These are phyloP conservation scores for Globisporangium polare DNA, from an alignment of 352 stramenopile species.

Conservation along the genomic window DNA sequence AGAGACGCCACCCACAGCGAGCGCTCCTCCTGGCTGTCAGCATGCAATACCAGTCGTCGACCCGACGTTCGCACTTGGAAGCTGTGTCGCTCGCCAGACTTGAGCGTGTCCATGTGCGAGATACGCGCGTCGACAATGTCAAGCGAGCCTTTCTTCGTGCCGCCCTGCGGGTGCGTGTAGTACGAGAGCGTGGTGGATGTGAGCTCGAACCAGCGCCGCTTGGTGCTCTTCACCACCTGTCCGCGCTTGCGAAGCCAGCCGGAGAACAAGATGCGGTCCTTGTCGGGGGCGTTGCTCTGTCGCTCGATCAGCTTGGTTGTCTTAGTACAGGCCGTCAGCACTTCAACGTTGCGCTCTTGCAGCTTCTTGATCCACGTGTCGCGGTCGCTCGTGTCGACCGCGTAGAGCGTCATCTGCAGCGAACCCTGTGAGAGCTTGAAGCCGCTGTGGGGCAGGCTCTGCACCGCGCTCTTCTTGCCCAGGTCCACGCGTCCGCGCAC, in stretches of 20 bases:
- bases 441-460: slow-evolving; percentile 68
- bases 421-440: slow-evolving; percentile 73
- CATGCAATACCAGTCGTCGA: slow-evolving; percentile 71
- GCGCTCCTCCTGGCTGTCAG: slow-evolving; percentile 82
- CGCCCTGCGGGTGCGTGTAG: slow-evolving; percentile 69
- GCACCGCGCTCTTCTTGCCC: slow-evolving; percentile 52
- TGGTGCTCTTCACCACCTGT: slow-evolving; percentile 83
- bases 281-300: slow-evolving; percentile 43
- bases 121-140: slow-evolving; percentile 54
- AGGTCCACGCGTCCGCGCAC: slow-evolving; percentile 76
- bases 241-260: slow-evolving; percentile 83
- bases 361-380: slow-evolving; percentile 84
- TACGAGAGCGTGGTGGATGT: slow-evolving; percentile 67
- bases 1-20: slow-evolving; percentile 77
- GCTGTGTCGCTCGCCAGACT: slow-evolving; percentile 77
- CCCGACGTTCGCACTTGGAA: slow-evolving; percentile 62
- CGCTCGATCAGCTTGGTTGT: slow-evolving; percentile 56
- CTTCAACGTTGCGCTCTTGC: slow-evolving; percentile 61
- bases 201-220: slow-evolving; percentile 85
- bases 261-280: slow-evolving; percentile 59
- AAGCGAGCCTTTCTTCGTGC: slow-evolving; percentile 69
- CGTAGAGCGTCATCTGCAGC: slow-evolving; percentile 79
- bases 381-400: slow-evolving; percentile 65
- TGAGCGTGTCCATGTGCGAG: slow-evolving; percentile 69
- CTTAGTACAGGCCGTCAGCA: slow-evolving; percentile 51